Percentiles rank a stretch among this genome's conserved stretches.
Conservation (phyloP, 805 yeast species). For the Pichia manshurica region DNA sequence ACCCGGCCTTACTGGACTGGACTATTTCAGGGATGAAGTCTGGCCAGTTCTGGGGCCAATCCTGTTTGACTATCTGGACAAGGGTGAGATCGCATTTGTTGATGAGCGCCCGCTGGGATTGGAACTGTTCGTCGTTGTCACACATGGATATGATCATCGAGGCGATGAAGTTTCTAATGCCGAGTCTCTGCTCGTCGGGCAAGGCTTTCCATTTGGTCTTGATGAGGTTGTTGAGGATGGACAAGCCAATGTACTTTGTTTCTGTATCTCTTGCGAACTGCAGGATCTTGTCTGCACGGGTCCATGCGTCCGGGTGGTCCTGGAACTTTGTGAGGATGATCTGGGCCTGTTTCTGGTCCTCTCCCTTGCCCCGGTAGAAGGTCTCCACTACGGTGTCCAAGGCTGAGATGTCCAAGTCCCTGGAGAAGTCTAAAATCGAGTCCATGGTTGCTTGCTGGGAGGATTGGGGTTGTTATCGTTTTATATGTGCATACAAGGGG, state of each 20-base stretch:
- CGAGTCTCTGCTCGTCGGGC: constrained; percentile 82
- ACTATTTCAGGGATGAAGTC: constrained; percentile 92
- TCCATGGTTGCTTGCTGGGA: constrained; percentile 51
- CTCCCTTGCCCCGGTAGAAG: constrained; percentile 75
- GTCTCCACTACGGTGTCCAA: constrained; percentile 82
- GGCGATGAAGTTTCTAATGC: constrained; percentile 89
- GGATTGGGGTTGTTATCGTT: neutral
- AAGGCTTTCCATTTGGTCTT: constrained; percentile 90
- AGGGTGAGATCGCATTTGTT: constrained; percentile 90
- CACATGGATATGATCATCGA: constrained; percentile 90
- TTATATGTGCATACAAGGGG: neutral
- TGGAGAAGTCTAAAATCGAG: constrained; percentile 75
- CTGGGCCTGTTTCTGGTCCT: constrained; percentile 69
- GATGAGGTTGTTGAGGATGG: constrained; percentile 84
- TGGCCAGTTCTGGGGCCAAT: constrained; percentile 99
- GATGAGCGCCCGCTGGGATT: constrained; percentile 71
- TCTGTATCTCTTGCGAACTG: constrained; percentile 75
- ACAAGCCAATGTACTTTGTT: constrained; percentile 85
- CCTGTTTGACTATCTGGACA: constrained; percentile 92
- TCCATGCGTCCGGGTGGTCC: constrained; percentile 95
- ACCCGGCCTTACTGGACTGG: constrained; percentile 71
- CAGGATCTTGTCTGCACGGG: constrained; percentile 81
- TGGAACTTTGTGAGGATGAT: constrained; percentile 72
- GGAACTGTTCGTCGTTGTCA: constrained; percentile 70
- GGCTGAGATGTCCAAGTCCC: constrained; percentile 71